These are phyloP conservation scores for Boletus pseudopeckii DNA, from an alignment of 768 basidiomycete species.

Conservation along the genomic window DNA sequence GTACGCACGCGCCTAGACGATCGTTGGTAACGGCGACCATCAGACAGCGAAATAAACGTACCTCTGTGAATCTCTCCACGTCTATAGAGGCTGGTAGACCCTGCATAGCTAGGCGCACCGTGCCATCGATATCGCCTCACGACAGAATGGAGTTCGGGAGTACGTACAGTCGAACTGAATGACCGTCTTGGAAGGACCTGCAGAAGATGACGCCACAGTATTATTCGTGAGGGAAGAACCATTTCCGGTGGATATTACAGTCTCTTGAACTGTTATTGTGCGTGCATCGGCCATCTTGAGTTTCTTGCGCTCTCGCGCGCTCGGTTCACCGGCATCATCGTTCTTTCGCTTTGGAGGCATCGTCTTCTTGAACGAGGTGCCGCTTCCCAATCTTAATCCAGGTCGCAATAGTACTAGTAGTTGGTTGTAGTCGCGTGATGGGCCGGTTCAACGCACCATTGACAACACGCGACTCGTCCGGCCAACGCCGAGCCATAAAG, in stretches of 20 bases:
- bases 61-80: constrained; percentile 87
- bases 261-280: constrained; percentile 60
- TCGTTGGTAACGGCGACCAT: background rate
- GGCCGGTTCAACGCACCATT: no score
- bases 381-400: no score
- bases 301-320: constrained; percentile 63
- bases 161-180: constrained; percentile 40
- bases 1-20: constrained; percentile 70
- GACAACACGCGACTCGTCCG: constrained; percentile 9
- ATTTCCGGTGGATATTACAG: background rate
- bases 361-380: background rate
- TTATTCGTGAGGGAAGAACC: constrained; percentile 5
- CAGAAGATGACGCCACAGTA: constrained; percentile 27
- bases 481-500: constrained; percentile 20
- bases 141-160: background rate
- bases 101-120: constrained; percentile 43
- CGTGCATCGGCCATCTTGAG: constrained; percentile 60
- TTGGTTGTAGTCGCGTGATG: background rate
- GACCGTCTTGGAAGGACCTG: constrained; percentile 39
- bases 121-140: background rate
- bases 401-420: background rate
- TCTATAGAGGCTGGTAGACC: constrained; percentile 73
- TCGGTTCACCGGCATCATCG: constrained; percentile 29
- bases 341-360: constrained; percentile 44
- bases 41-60: constrained; percentile 26